phyloP scores from a whole-genome alignment of 2,329 filamentous ascomycete genomes.

The Stachybotrys chlorohalonatus region DNA sequence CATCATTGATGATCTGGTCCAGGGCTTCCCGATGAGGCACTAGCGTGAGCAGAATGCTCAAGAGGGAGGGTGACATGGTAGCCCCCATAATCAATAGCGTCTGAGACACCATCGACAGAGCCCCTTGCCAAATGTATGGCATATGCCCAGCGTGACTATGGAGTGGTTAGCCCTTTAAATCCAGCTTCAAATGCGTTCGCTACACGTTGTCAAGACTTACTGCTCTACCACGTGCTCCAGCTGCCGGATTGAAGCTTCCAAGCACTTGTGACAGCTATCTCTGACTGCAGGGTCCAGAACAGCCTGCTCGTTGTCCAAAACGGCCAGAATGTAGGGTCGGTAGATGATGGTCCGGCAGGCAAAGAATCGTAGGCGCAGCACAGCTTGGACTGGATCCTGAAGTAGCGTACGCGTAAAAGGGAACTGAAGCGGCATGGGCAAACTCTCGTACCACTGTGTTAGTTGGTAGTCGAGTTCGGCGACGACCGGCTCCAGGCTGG shows the following conservation, averaged over 20 bases:
- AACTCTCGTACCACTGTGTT: constrained; percentile 74
- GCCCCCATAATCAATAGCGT: constrained; percentile 77
- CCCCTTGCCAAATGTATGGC: constrained; percentile 79
- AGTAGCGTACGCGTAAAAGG: constrained; percentile 60
- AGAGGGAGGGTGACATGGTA: constrained; percentile 68
- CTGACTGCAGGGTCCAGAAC: constrained; percentile 63
- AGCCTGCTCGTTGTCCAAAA: constrained; percentile 67
- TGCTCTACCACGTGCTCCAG: constrained; percentile 71
- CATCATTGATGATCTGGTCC: constrained; percentile 69
- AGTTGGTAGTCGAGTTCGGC: constrained; percentile 75
- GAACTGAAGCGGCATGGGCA: constrained; percentile 68
- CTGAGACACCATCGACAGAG: constrained; percentile 74
- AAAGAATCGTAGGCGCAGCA: constrained; percentile 71
- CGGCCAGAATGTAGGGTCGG: constrained; percentile 71
- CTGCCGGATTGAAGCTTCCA: constrained; percentile 72
- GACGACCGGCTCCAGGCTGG: constrained; percentile 67
- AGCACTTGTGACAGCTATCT: constrained; percentile 71
- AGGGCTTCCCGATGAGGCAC: constrained; percentile 51
- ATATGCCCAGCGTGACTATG: constrained; percentile 68
- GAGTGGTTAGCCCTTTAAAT: constrained; percentile 4
- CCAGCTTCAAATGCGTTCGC: background rate
- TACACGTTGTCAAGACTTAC: constrained; percentile 36
- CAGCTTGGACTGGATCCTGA: constrained; percentile 68
- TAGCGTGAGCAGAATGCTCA: constrained; percentile 50
- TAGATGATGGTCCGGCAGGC: constrained; percentile 83